These are phyloP conservation scores for Flagelloscypha sp. DNA, from an alignment of 768 basidiomycete genomes.

Conservation along the genomic window DNA sequence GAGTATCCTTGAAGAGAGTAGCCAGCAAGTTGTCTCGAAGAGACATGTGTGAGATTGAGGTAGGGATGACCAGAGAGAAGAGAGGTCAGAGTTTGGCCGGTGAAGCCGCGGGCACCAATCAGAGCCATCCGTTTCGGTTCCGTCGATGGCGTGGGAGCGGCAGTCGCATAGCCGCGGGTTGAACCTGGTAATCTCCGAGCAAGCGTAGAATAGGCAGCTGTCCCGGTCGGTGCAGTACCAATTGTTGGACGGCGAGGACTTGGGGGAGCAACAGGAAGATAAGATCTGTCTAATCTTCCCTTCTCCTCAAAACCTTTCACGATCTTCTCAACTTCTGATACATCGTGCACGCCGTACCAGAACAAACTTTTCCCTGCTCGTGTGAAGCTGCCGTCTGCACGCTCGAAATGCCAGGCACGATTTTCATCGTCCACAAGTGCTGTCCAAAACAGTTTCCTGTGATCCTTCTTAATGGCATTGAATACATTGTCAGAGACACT, in stretches of 20 bases:
- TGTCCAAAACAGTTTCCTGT: slow-evolving; percentile 96
- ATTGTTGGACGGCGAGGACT: slow-evolving; percentile 43
- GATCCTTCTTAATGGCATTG: slow-evolving; percentile 91
- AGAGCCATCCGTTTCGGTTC: slow-evolving; percentile 86
- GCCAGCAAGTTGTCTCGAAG: slow-evolving; percentile 90
- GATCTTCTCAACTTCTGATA: slow-evolving; percentile 82
- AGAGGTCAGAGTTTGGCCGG: slow-evolving; percentile 84
- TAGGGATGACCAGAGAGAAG: slow-evolving; percentile 86
- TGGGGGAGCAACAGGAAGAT: slow-evolving; percentile 79
- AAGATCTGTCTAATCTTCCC: slow-evolving; percentile 79
- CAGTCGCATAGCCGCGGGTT: slow-evolving; percentile 75
- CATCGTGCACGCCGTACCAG: slow-evolving; percentile 95
- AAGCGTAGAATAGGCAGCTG: slow-evolving; percentile 52
- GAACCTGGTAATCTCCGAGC: slow-evolving; percentile 42
- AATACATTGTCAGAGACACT: slow-evolving; percentile 97
- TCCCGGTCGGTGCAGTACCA: slow-evolving; percentile 26
- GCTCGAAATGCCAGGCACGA: slow-evolving; percentile 97
- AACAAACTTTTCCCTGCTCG: slow-evolving; percentile 89
- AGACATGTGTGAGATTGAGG: slow-evolving; percentile 88
- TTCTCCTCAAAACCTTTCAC: slow-evolving; percentile 70
- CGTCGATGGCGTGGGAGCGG: slow-evolving; percentile 38
- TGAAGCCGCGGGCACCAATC: slow-evolving; percentile 94
- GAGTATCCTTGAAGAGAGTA: slow-evolving; percentile 71
- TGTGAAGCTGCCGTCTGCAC: slow-evolving; percentile 96
- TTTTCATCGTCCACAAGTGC: slow-evolving; percentile 94